Conservation (phyloP, 108 stramenopile species). For the Nitzschia sp. region DNA sequence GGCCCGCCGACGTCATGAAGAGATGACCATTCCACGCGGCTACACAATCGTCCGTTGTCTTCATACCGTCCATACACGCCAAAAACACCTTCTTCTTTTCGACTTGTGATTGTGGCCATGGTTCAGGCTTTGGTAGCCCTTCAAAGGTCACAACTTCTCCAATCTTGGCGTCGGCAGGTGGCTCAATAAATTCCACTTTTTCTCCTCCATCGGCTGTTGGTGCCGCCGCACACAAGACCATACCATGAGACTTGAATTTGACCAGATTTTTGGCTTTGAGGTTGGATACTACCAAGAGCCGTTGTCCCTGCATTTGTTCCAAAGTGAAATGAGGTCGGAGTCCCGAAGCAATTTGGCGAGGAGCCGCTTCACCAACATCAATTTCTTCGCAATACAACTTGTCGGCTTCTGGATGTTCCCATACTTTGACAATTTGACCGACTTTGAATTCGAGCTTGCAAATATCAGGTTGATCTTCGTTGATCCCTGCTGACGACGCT, state of each 20-base stretch:
- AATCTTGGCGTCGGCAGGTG: slow-evolving; percentile 86
- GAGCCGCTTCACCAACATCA: slow-evolving; percentile 88
- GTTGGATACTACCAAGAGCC: slow-evolving; percentile 95
- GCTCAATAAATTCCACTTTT: slow-evolving; percentile 93
- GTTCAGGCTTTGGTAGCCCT: slow-evolving; percentile 81
- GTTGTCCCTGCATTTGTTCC: slow-evolving; percentile 90
- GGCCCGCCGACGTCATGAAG: slow-evolving; percentile 80
- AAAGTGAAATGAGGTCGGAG: slow-evolving; percentile 74
- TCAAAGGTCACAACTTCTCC: slow-evolving; percentile 93
- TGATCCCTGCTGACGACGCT: slow-evolving; percentile 15
- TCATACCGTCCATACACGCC: slow-evolving; percentile 84
- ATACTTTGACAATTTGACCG: slow-evolving; percentile 89
- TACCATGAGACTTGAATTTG: slow-evolving; percentile 94
- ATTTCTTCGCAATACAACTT: slow-evolving; percentile 98
- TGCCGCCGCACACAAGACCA: slow-evolving; percentile 95
- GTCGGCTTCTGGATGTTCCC: slow-evolving; percentile 96
- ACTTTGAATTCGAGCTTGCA: slow-evolving; percentile 92
- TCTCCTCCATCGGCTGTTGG: slow-evolving; percentile 67
- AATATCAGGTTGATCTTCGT: slow-evolving; percentile 64
- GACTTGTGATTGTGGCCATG: slow-evolving; percentile 81
- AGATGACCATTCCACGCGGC: slow-evolving; percentile 87
- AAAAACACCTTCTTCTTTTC: slow-evolving; percentile 98
- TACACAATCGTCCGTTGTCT: slow-evolving; percentile 71
- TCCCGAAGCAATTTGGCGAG: slow-evolving; percentile 33
- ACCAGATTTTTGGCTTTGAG: slow-evolving; percentile 97